A percentile compares a stretch with the other conserved stretches of the same genome.
phyloP scores from a whole-genome alignment of 768 basidiomycete genomes.

The Sarcodon sp. region DNA sequence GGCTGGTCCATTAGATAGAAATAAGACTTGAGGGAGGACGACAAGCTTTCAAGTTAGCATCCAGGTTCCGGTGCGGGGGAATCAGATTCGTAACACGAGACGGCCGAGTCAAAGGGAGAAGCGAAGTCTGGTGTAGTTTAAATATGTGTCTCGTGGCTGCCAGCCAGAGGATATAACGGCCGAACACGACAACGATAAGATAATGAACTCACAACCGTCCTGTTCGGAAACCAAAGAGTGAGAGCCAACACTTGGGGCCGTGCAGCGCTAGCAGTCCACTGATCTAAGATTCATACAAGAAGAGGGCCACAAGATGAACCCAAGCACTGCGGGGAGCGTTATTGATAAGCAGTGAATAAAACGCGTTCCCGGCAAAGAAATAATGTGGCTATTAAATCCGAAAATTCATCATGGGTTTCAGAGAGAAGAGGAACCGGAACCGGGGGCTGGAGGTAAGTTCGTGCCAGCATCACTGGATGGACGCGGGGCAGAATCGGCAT shows the following conservation, averaged over 20 bases:
- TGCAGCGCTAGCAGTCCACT: too few species aligned
- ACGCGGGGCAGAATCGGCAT: too few species aligned
- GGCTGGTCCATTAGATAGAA: conserved; percentile 23
- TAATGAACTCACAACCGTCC: background rate
- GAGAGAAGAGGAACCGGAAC: too few species aligned
- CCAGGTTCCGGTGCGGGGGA: background rate
- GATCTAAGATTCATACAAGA: too few species aligned
- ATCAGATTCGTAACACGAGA: background rate
- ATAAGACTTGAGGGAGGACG: conserved; percentile 3
- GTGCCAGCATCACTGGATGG: too few species aligned
- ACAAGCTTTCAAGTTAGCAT: background rate
- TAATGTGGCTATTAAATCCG: too few species aligned
- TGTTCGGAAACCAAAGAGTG: background rate
- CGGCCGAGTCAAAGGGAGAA: background rate
- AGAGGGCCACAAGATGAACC: too few species aligned
- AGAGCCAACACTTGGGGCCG: background rate
- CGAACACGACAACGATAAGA: background rate
- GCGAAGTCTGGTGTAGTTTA: background rate
- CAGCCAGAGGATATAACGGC: background rate
- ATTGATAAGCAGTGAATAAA: too few species aligned
- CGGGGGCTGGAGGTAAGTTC: too few species aligned
- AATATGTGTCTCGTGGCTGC: background rate
- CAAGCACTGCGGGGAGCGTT: too few species aligned
- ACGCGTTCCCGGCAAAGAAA: too few species aligned
- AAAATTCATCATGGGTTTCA: too few species aligned